Percentiles rank a stretch among this genome's conserved stretches.
These are phyloP conservation scores for Saccharomycopsis sp. DNA, from an alignment of 805 yeast genomes.

Conservation along the genomic window DNA sequence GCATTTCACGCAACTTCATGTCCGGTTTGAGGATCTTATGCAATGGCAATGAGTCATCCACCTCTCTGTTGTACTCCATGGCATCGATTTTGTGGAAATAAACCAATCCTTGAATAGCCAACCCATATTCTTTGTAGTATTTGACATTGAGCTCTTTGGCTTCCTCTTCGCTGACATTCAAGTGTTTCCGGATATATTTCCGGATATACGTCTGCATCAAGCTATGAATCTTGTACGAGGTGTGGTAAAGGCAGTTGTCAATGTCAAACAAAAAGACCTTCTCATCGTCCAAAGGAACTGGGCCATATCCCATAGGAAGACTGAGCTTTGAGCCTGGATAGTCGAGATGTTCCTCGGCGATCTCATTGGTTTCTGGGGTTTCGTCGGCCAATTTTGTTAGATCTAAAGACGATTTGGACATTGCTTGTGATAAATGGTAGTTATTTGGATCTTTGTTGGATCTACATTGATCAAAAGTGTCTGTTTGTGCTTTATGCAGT, in stretches of 20 bases:
- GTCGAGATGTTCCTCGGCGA: conserved; percentile 1
- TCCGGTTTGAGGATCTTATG: conserved; percentile 70
- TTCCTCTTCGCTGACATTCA: conserved; percentile 59
- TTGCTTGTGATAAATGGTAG: no score
- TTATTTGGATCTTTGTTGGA: not conserved
- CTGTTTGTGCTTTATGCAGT: not conserved
- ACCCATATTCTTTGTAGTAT: conserved; percentile 82
- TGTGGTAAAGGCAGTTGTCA: conserved; percentile 82
- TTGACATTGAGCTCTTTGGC: conserved; percentile 65
- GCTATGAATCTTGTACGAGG: conserved; percentile 72
- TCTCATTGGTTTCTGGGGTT: conserved; percentile 5
- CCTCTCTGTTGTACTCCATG: conserved; percentile 76
- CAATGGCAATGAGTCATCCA: conserved; percentile 88
- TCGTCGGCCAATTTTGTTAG: not conserved
- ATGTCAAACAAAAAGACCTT: conserved; percentile 77
- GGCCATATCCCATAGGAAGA: conserved; percentile 15
- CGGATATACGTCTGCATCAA: conserved; percentile 85
- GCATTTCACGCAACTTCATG: conserved; percentile 43
- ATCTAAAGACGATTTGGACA: not conserved
- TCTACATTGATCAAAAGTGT: not conserved
- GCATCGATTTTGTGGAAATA: conserved; percentile 68
- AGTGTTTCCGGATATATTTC: conserved; percentile 61
- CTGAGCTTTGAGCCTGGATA: conserved; percentile 12
- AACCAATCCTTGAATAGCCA: conserved; percentile 86
- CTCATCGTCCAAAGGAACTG: conserved; percentile 20